Evolutionary conservation across 352 stramenopile species (phyloP), one percentile per base, ranked within the genome.

Genomic region (Aphanomyces cochlioides): DNA sequence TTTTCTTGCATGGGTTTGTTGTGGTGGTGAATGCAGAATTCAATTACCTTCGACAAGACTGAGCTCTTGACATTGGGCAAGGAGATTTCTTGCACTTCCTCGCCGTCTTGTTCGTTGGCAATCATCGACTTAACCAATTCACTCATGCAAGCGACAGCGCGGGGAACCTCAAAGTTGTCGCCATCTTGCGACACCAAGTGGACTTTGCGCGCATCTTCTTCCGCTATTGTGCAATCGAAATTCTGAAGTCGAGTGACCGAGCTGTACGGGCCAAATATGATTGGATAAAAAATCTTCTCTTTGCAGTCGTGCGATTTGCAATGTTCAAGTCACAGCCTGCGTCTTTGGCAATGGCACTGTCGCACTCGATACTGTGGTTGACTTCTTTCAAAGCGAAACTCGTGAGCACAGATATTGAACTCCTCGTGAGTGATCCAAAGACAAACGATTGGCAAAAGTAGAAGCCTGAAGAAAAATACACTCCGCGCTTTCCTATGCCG

Each of bases 1-100:
- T 99, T 99, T 78, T 99, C 97, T 36, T 89, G 90, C 97, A 99
- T 99, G 39, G 96, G 92, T 79, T 98, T 90, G 75, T 93, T 91
- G 81, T 99, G 88, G 81, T 99, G 96, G 66, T 93, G 80, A 75
- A 82, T 88, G 81, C 93, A 98, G 74, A 98, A 98, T 81, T 98
- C 96, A 78, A 98, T 98, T 56, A 98, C 93, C 83, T 99, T 99
- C 15, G 87, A 89, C 38, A 99, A 81, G 47, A 99, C 95, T 66
- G 89, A 86, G 68, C 90, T 95, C 84, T 99, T 99, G 72, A 99
- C 96, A 73, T 99, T 99, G 38, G 96, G 96, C 61, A 99, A 82
- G 28, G 96, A 95, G 73, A 99, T 99, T 78, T 99, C 96, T 74
- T 98, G 92, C 48, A 92, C 85, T 58, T 98, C 93, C 67, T 98